Percentiles rank a stretch among this genome's conserved stretches.
Evolutionary conservation across 495 filamentous ascomycete species (phyloP).

Genomic region (Zalerion maritima): DNA sequence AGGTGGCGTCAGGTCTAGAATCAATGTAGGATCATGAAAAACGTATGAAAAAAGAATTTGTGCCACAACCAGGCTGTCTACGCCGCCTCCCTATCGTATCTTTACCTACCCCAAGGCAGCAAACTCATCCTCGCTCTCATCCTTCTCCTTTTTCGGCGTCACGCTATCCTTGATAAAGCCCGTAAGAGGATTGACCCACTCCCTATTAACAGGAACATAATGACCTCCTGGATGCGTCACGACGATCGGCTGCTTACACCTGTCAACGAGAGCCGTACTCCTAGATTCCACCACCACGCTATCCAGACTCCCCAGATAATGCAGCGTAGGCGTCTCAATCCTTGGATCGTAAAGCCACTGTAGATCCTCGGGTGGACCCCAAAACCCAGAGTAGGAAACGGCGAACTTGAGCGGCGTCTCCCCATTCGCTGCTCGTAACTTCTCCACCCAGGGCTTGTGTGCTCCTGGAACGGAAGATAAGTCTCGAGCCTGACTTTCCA

Average conservation of each 20-base stretch:
- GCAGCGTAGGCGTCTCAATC: slow-evolving; percentile 63
- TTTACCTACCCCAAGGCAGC: too few relatives aligned
- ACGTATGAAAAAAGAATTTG: too few relatives aligned
- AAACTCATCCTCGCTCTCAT: too few relatives aligned
- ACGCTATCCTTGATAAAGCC: slow-evolving; percentile 65
- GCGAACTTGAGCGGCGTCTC: slow-evolving; percentile 62
- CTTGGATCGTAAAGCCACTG: slow-evolving; percentile 58
- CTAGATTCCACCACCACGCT: slow-evolving; percentile 71
- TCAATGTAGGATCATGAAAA: too few relatives aligned
- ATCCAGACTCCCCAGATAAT: slow-evolving; percentile 76
- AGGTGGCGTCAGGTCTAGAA: too few relatives aligned
- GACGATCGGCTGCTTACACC: slow-evolving; percentile 48
- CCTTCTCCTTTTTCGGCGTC: too few relatives aligned
- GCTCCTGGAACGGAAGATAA: slow-evolving; percentile 3
- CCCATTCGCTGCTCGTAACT: slow-evolving; percentile 26
- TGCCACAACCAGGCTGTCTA: too few relatives aligned
- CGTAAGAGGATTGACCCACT: slow-evolving; percentile 60
- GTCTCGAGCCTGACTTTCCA: slow-evolving; percentile 35
- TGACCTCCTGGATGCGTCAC: slow-evolving; percentile 87
- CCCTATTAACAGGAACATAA: slow-evolving; percentile 69
- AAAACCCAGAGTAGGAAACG: slow-evolving; percentile 68
- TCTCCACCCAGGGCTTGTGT: slow-evolving; percentile 18
- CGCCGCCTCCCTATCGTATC: too few relatives aligned
- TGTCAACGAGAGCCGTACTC: slow-evolving; percentile 48
- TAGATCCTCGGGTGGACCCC: slow-evolving; percentile 46